Percentiles rank a stretch among this genome's conserved stretches.
Evolutionary conservation across 495 filamentous ascomycete genomes (phyloP).

Genomic region (Hypoxylon intermedium): DNA sequence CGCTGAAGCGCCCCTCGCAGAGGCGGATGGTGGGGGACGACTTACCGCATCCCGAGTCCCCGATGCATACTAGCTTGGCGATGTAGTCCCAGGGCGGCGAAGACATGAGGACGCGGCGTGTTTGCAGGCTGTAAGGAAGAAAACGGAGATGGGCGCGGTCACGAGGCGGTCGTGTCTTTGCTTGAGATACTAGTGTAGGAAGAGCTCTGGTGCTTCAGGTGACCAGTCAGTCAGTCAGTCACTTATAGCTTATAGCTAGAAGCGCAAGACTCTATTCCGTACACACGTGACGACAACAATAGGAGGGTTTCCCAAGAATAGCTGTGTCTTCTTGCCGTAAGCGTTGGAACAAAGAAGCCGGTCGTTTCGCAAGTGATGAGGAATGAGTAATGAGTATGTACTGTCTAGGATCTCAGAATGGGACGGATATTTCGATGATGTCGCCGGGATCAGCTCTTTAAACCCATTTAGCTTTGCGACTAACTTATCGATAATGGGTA

Average conservation of each 20-base stretch:
- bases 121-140: constrained; percentile 11
- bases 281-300: constrained; percentile 2
- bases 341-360: constrained; percentile 4
- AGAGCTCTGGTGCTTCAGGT: constrained; percentile 6
- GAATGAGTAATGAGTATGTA: no score
- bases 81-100: constrained; percentile 91
- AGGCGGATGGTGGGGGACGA: constrained; percentile 88
- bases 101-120: constrained; percentile 59
- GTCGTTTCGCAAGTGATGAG: not conserved
- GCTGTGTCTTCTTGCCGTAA: not conserved
- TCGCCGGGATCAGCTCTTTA: constrained; percentile 26
- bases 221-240: constrained; percentile 9
- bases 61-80: constrained; percentile 96
- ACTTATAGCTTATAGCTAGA: constrained; percentile 5
- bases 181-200: not conserved
- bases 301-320: not conserved
- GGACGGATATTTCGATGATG: constrained; percentile 22
- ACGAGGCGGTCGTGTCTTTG: constrained; percentile 11
- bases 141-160: constrained; percentile 7
- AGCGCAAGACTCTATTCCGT: not conserved
- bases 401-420: constrained; percentile 1
- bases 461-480: constrained; percentile 12
- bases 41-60: constrained; percentile 93
- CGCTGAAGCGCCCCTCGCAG: constrained; percentile 96
- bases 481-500: constrained; percentile 29